Conservation (phyloP, 768 basidiomycete genomes). For the Auricularia cornea region DNA sequence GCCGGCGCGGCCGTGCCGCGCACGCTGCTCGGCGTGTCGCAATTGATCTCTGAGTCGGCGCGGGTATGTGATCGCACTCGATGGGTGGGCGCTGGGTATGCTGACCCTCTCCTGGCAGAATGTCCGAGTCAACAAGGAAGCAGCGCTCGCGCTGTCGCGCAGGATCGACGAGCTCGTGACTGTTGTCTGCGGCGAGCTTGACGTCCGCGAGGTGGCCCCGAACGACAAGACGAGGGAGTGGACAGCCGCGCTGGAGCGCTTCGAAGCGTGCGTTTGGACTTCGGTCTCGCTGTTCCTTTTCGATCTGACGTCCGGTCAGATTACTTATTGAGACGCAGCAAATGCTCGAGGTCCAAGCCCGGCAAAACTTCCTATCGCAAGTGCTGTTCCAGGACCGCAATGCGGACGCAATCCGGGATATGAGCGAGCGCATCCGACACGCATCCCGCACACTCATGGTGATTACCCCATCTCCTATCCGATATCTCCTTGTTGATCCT, state of each 20-base stretch:
- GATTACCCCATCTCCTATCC: not conserved
- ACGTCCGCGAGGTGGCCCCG: not conserved
- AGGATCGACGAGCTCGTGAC: not conserved
- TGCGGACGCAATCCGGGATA: not conserved
- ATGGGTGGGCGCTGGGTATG: too few relatives aligned
- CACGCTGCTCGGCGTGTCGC: not conserved
- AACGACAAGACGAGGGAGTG: not conserved
- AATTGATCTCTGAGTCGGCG: not conserved
- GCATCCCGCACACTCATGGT: not conserved
- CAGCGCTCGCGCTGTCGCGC: not conserved
- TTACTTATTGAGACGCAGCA: not conserved
- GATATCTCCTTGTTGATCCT: not conserved
- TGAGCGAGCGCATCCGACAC: not conserved
- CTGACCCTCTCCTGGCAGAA: not conserved
- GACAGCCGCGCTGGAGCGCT: too few relatives aligned
- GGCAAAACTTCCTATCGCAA: not conserved
- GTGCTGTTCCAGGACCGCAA: not conserved
- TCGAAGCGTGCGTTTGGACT: too few relatives aligned
- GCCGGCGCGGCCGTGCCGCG: not conserved
- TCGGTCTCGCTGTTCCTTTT: too few relatives aligned
- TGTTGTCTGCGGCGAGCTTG: not conserved
- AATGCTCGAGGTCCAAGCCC: not conserved
- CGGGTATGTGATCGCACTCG: too few relatives aligned
- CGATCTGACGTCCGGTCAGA: not conserved
- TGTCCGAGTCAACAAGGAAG: not conserved